These are phyloP conservation scores for Periconia macrospinosa DNA, from an alignment of 2,329 filamentous ascomycete genomes.

Conservation along the genomic window DNA sequence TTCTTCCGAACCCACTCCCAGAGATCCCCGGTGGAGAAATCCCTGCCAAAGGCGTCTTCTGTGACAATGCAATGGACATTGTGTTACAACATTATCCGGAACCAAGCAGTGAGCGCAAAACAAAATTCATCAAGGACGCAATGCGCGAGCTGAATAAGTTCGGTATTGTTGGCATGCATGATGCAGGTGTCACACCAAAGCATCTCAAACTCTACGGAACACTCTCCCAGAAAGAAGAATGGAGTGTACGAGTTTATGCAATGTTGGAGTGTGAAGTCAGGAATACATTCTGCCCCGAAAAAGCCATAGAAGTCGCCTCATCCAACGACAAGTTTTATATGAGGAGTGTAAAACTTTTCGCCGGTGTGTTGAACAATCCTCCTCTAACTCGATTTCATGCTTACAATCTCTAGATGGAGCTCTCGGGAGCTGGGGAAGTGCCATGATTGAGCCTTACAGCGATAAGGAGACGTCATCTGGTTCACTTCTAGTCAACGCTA, in stretches of 20 bases:
- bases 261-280: conserved; percentile 69
- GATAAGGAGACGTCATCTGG: conserved; percentile 65
- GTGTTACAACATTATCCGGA: conserved; percentile 61
- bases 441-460: conserved; percentile 70
- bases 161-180: conserved; percentile 69
- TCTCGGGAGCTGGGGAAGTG: conserved; percentile 71
- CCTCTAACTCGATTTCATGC: not conserved
- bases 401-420: conserved; percentile 60
- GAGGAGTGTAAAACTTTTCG: conserved; percentile 70
- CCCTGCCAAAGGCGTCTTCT: conserved; percentile 69
- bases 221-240: conserved; percentile 55
- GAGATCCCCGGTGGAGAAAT: conserved; percentile 66
- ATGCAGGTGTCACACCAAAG: conserved; percentile 63
- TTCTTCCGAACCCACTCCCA: conserved; percentile 56
- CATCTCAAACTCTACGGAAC: conserved; percentile 59
- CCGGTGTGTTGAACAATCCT: conserved; percentile 48
- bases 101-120: conserved; percentile 57
- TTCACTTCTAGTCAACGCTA: conserved; percentile 68
- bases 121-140: conserved; percentile 59
- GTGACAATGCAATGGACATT: conserved; percentile 72
- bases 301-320: conserved; percentile 49
- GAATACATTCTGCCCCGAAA: conserved; percentile 64
- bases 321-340: conserved; percentile 58
- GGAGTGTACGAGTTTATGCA: conserved; percentile 66
- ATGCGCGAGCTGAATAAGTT: conserved; percentile 65